Conservation (phyloP, 2,329 filamentous ascomycete genomes). For the Cladosporium sp. region DNA sequence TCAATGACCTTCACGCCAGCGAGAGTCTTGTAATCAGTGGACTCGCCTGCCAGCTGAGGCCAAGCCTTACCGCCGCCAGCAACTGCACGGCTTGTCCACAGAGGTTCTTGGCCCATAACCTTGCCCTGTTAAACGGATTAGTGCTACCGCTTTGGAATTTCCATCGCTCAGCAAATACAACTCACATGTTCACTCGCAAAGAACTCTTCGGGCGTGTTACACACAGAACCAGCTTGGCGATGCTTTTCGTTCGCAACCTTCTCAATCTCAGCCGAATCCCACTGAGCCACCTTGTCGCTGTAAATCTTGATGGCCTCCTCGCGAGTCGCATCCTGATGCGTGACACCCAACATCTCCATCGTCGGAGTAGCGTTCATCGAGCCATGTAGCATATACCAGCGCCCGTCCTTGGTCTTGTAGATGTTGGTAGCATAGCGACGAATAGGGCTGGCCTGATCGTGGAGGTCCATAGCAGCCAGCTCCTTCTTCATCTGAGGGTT, state of each 20-base stretch:
- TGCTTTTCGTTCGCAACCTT: slow-evolving; percentile 44
- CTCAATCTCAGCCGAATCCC: slow-evolving; percentile 44
- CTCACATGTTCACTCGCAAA: slow-evolving; percentile 11
- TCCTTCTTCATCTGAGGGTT: neutral
- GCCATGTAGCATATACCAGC: slow-evolving; percentile 53
- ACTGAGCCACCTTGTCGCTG: slow-evolving; percentile 45
- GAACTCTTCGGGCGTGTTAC: slow-evolving; percentile 43
- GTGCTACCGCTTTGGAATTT: neutral
- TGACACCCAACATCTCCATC: slow-evolving; percentile 38
- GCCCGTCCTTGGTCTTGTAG: slow-evolving; percentile 49
- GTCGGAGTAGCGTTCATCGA: slow-evolving; percentile 50
- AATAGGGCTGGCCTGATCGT: neutral
- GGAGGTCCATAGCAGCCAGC: neutral
- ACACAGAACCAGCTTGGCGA: slow-evolving; percentile 47
- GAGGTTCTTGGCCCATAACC: slow-evolving; percentile 9
- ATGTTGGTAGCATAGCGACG: slow-evolving; percentile 44
- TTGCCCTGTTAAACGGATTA: neutral
- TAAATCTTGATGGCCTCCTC: slow-evolving; percentile 45
- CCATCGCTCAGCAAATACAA: neutral
- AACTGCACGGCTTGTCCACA: slow-evolving; percentile 1
- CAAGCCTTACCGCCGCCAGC: neutral
- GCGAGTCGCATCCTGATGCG: slow-evolving; percentile 38
- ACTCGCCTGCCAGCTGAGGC: neutral
- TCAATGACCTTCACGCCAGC: slow-evolving; percentile 4
- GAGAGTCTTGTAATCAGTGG: slow-evolving; percentile 6